Evolutionary conservation across 345 rosid species (phyloP).

Genomic region (Salix udensis): DNA sequence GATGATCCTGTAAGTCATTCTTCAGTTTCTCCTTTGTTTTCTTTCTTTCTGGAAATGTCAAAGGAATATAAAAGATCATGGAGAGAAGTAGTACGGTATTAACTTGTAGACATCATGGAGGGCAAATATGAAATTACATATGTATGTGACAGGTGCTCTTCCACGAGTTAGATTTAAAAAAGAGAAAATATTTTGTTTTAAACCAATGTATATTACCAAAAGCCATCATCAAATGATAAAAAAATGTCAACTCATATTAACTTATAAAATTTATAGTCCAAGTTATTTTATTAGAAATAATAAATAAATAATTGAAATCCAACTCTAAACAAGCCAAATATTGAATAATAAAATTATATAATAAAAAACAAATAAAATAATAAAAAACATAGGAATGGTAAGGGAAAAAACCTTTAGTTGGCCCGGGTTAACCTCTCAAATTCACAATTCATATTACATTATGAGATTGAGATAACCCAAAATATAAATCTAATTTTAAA

Average conservation of each 20-base stretch:
- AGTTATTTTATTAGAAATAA: no score
- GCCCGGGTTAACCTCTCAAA: accelerated
- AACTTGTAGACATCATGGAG: slow-evolving; percentile 12
- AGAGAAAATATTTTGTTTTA: neutral
- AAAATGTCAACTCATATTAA: no score
- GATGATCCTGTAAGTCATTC: slow-evolving; percentile 27
- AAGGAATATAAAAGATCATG: neutral
- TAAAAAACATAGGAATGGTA: no score
- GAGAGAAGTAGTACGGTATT: neutral
- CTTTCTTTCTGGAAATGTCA: neutral
- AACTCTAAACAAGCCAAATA: no score
- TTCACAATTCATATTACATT: no score
- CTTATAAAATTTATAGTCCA: no score
- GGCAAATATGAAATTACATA: slow-evolving; percentile 6
- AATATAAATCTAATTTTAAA: no score
- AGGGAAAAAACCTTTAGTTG: accelerated
- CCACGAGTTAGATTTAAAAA: neutral
- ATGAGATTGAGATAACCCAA: no score
- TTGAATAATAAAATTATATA: no score
- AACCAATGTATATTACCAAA: neutral
- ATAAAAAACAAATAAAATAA: no score
- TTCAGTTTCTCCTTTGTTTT: neutral
- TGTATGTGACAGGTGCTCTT: neutral
- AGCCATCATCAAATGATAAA: no score
- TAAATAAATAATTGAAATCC: no score